Evolutionary conservation across 176 grass and related monocot species (phyloP).

Genomic region (Zizania latifolia): DNA sequence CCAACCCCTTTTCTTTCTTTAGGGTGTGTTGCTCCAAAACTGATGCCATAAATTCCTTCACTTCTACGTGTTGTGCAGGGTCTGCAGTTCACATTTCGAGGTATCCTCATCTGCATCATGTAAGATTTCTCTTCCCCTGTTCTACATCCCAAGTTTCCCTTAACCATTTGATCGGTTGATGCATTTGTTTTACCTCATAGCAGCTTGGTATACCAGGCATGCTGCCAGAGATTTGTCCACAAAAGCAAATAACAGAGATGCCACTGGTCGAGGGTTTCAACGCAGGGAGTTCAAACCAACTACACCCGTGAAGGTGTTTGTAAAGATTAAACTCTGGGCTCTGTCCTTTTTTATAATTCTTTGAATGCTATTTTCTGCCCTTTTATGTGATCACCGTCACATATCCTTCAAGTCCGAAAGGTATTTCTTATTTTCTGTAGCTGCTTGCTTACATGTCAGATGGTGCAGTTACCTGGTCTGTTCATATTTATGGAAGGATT

Average conservation of each 20-base stretch:
- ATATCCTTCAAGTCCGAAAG: too few species aligned
- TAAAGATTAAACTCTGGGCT: too few species aligned
- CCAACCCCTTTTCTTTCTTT: too few species aligned
- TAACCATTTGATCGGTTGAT: neutral
- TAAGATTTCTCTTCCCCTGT: neutral
- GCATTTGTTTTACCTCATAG: neutral
- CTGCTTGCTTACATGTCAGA: neutral
- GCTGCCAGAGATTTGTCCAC: slow-evolving; percentile 10
- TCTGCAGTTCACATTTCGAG: neutral
- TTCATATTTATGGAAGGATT: neutral
- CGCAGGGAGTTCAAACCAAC: slow-evolving; percentile 15
- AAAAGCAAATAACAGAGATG: neutral
- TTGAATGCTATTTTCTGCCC: too few species aligned
- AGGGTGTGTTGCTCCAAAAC: too few species aligned
- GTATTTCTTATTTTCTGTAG: too few species aligned
- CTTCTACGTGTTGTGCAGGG: neutral
- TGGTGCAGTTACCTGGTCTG: neutral
- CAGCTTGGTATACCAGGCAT: slow-evolving; percentile 23
- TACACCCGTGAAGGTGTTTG: neutral
- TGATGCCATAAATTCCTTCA: neutral
- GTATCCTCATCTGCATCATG: neutral
- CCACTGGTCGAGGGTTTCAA: neutral
- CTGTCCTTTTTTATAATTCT: too few species aligned
- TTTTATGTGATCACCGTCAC: too few species aligned
- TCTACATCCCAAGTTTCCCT: neutral